Evolutionary conservation across 345 rosid species (phyloP), one percentile per base, ranked within the genome.

Genomic region (Capsella bursapastoris): DNA sequence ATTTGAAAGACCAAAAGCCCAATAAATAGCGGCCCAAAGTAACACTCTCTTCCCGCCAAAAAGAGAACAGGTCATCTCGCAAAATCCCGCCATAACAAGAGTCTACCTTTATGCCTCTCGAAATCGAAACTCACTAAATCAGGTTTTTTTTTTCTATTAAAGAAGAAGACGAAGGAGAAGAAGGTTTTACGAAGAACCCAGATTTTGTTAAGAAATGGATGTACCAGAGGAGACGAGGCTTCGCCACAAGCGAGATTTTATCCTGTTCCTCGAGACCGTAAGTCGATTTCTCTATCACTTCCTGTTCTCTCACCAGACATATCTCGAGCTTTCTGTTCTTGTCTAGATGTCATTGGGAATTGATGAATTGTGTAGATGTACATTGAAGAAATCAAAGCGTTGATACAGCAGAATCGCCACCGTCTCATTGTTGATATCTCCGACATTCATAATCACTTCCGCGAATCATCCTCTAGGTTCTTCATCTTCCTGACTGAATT

Each of bases 371-470:
- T 66, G 34, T 75, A 88, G 97, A 73, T 85, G 18, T 94, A 94
- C 74, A 84, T 82, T 79, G 96, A 90, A 63, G 96, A 91, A 76
- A 86, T 91, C 71, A 89, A 86, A 79, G 80, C 89, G 25, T 86
- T 95, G 96, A 87, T 92, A 35, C 88, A 90, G 66, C 88, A 88
- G 82, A 89, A 88, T 78, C 94, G 98, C 57, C 90, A 81, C 80
- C 99, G 99, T 66, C 98, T 95, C 85, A 83, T 95, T 60, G 83
- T 95, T 75, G 84, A 92, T 78, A 82, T 95, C 78, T 89, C 99
- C 53, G 97, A 95, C 79, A 96, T 95, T 27, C 95, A 90, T 73
- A 56, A 88, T 8, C 68, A 82, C 67, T 81, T 68, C 85, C 85
- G 85, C 55, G 94, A 90, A 64, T 81, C 87, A 59, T 89, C 91